Evolutionary conservation across 345 rosid species (phyloP).

Genomic region (sweet orange (Citrus sinensis)): DVS_A1.0 CM039163.1:42369501-42370000

Average conservation of each 20-base stretch:
- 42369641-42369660: background rate
- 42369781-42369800: slow-evolving; percentile 65
- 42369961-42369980: background rate
- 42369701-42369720: too few species aligned
- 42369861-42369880: background rate
- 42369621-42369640: background rate
- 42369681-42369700: background rate
- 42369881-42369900: background rate
- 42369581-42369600: slow-evolving; percentile 34
- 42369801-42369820: slow-evolving; percentile 67
- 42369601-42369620: slow-evolving; percentile 20
- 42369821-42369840: slow-evolving; percentile 44
- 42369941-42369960: background rate
- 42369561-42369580: slow-evolving; percentile 22
- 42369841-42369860: background rate
- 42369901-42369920: background rate
- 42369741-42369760: background rate
- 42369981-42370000: background rate
- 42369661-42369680: background rate
- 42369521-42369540: slow-evolving; percentile 25
- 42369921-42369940: background rate
- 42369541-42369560: slow-evolving; percentile 21
- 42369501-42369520: slow-evolving; percentile 1
- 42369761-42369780: background rate
- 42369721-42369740: too few species aligned